Evolutionary conservation across 1,139 yeast species (phyloP).

Genomic region (Eremothecium coryli): DNA sequence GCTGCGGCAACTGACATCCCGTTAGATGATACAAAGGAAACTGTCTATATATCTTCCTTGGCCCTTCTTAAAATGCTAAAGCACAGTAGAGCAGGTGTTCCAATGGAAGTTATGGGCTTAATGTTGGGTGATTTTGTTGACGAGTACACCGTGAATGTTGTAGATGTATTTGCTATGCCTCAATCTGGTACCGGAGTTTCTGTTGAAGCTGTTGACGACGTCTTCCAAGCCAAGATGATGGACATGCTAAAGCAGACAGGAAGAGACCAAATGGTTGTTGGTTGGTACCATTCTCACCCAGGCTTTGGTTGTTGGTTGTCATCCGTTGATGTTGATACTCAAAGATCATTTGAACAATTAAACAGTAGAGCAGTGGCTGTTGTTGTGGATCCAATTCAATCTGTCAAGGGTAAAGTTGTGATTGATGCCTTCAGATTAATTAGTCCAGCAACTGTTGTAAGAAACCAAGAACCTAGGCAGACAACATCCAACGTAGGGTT

Average conservation of each 20-base stretch:
- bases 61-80: constrained; percentile 94
- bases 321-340: constrained; percentile 94
- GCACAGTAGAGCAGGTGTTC: constrained; percentile 98
- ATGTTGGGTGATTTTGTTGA: constrained; percentile 98
- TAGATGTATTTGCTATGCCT: constrained; percentile 98
- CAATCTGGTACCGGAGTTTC: constrained; percentile 98
- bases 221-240: constrained; percentile 98
- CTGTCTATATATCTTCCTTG: constrained; percentile 90
- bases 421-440: constrained; percentile 97
- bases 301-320: constrained; percentile 99
- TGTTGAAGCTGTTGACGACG: constrained; percentile 98
- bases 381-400: constrained; percentile 95
- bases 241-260: constrained; percentile 99
- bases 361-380: constrained; percentile 95
- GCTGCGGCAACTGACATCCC: constrained; percentile 61
- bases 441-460: constrained; percentile 78
- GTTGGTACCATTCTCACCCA: constrained; percentile 99
- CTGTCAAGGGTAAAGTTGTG: constrained; percentile 97
- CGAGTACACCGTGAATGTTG: constrained; percentile 93
- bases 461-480: constrained; percentile 97
- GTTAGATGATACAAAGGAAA: constrained; percentile 88
- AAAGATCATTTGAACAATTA: constrained; percentile 92
- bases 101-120: constrained; percentile 99
- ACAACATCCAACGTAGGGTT: constrained; percentile 94
- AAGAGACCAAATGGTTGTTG: constrained; percentile 96